A percentile compares a stretch with the other conserved stretches of the same genome.
Conservation (phyloP, 2,329 filamentous ascomycete species). For the Mycogone perniciosa region DNA sequence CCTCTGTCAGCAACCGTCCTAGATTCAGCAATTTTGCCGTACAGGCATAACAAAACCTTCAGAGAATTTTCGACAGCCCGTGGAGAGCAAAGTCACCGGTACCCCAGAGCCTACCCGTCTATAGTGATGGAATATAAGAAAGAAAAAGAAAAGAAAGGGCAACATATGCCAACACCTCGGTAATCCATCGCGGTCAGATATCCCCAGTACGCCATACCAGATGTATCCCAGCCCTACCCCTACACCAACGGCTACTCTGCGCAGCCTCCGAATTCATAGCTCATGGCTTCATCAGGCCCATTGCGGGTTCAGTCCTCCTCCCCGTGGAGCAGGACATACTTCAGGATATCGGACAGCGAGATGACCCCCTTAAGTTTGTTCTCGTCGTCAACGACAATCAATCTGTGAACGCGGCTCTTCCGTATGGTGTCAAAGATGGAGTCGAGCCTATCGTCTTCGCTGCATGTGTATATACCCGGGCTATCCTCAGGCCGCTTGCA, state of each 20-base stretch:
- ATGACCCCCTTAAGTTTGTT: conserved; percentile 82
- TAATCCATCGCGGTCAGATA: conserved; percentile 4
- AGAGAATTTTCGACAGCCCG: background rate
- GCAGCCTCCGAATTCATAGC: background rate
- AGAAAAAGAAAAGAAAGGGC: background rate
- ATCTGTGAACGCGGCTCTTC: conserved; percentile 85
- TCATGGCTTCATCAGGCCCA: background rate
- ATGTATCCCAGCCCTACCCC: conserved; percentile 5
- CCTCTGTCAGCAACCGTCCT: background rate
- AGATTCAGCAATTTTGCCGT: background rate
- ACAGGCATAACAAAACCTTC: background rate
- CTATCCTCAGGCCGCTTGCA: conserved; percentile 86
- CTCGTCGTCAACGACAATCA: conserved; percentile 89
- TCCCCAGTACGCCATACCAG: conserved; percentile 10
- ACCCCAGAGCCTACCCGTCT: conserved; percentile 4
- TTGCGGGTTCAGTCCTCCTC: conserved; percentile 45
- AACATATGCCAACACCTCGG: conserved; percentile 8
- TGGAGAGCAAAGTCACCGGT: background rate
- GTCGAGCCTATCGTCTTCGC: conserved; percentile 81
- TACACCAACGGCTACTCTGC: background rate
- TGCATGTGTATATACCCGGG: conserved; percentile 94
- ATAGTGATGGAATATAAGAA: background rate
- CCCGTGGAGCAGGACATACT: conserved; percentile 82
- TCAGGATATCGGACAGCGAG: conserved; percentile 91
- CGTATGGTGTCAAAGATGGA: conserved; percentile 96